Conservation (phyloP, 2,329 filamentous ascomycete genomes). For the Didymella glomerata region DNA sequence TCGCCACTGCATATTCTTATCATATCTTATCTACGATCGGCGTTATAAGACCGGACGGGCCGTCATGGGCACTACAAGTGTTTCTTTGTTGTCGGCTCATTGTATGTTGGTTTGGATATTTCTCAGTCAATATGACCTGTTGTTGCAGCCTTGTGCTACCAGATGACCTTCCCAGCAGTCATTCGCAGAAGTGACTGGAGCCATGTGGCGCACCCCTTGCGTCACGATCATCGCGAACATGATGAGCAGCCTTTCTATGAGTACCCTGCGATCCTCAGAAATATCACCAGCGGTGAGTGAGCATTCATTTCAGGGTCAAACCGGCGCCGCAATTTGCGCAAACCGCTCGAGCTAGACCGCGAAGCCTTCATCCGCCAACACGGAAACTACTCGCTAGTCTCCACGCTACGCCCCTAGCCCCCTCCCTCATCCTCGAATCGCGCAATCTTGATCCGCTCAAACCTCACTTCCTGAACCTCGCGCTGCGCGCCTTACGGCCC, state of each 20-base stretch:
- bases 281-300: constrained; percentile 2
- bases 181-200: constrained; percentile 1
- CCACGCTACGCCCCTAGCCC: constrained; percentile 12
- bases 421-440: constrained; percentile 13
- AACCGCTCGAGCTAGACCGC: constrained; percentile 16
- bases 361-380: constrained; percentile 21
- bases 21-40: constrained; percentile 1
- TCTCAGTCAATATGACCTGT: constrained; percentile 13
- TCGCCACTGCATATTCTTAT: background rate
- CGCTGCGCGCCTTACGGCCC: background rate
- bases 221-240: background rate
- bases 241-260: background rate
- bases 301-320: background rate
- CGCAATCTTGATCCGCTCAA: constrained; percentile 10
- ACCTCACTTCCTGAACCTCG: background rate
- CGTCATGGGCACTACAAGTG: background rate
- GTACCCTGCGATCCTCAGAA: background rate
- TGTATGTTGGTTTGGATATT: constrained; percentile 9
- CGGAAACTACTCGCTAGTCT: constrained; percentile 16
- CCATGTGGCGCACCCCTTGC: constrained; percentile 10
- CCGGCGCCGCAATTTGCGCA: constrained; percentile 9
- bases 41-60: constrained; percentile 4
- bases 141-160: constrained; percentile 16
- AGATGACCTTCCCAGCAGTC: constrained; percentile 11
- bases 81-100: background rate